Evolutionary conservation across 1,284 basidiomycete genomes (phyloP).

Genomic region (Cryptococcus sp.): DNA sequence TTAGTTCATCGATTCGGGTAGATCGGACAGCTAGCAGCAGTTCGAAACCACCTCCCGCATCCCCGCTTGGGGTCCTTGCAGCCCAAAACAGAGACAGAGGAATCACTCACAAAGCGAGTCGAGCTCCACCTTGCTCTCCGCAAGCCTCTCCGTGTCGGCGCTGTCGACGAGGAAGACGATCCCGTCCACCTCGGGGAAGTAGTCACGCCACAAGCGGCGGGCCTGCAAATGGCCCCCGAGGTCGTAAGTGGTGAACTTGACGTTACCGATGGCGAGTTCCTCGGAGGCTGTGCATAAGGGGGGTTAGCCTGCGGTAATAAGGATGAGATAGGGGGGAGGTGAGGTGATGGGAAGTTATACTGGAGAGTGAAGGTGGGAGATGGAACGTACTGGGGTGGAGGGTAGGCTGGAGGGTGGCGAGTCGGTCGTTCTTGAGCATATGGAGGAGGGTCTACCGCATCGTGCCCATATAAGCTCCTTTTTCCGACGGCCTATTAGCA

Average conservation of each 20-base stretch:
- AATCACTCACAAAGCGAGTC: slow-evolving; percentile 67
- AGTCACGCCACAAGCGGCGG: slow-evolving; percentile 98
- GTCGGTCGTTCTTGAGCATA: slow-evolving; percentile 99
- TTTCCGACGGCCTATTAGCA: background rate
- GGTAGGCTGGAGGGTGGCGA: slow-evolving; percentile 96
- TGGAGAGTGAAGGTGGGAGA: background rate
- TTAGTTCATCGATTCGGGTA: background rate
- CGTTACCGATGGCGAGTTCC: slow-evolving; percentile 96
- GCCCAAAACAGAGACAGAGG: background rate
- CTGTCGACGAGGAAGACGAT: slow-evolving; percentile 98
- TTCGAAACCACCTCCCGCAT: background rate
- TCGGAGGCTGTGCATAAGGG: slow-evolving; percentile 71
- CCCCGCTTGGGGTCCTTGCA: background rate
- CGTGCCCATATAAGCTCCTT: background rate
- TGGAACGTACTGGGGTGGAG: slow-evolving; percentile 85
- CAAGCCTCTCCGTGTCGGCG: slow-evolving; percentile 92
- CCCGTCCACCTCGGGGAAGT: slow-evolving; percentile 99
- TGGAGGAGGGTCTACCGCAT: slow-evolving; percentile 83
- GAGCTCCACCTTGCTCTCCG: slow-evolving; percentile 94
- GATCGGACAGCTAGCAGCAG: background rate
- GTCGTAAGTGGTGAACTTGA: slow-evolving; percentile 99
- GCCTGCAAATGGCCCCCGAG: slow-evolving; percentile 98
- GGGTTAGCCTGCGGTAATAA: background rate
- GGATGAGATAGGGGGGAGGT: background rate
- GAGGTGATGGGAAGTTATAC: background rate